Base-by-base conservation (phyloP, 176 grass and related monocot species). In the Musa schizocarpa region DNA sequence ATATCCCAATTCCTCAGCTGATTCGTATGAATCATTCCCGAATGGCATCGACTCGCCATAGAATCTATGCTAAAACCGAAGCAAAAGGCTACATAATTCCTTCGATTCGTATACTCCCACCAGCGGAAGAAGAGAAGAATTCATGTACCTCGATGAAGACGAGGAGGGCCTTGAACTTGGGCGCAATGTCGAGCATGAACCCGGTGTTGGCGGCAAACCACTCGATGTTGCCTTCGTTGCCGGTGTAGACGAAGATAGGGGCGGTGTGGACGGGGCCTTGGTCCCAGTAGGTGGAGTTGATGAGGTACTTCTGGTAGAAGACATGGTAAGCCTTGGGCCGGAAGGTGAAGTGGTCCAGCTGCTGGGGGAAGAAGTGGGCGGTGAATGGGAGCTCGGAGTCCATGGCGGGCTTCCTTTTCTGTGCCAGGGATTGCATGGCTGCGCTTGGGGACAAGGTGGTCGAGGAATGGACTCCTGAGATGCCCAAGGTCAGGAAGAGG, bases 321-420 rank as follows among this genome's bases (percentile, higher is more conserved):
- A 83, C 2, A 13, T 4, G 64, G 20, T 82, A 90, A 53, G 94
- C 52, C 64, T 91, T 82, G 58, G 94, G 94, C 59, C 63, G 87
- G 88, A 98, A 98, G 77, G 90, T 93, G 90, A 98, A 98, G 86
- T 98, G 94, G 82, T 98, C 94, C 55, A 98, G 82, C 78, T 91
- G 85, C 83, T 98, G 94, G 59, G 82, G 80, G 82, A 93, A 98
- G 88, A 84, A 93, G 82, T 91, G 90, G 51, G 75, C 21, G 70
- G 86, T 91, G 86, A 91, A 93, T 3, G 87, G 86, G 22, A 27
- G 52, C 13, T 27, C 10, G 72, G 52, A 4, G 53, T 14, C 20
- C 3, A 0, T 11, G 5, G 6, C 48, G 68, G 68, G 51, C 34
- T 52, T 70, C 7, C 17, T 49, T 9, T 50, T 70, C 17, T 52